Base-by-base conservation (phyloP, 1,284 basidiomycete species). In the Singerocomus inundabilis region DNA sequence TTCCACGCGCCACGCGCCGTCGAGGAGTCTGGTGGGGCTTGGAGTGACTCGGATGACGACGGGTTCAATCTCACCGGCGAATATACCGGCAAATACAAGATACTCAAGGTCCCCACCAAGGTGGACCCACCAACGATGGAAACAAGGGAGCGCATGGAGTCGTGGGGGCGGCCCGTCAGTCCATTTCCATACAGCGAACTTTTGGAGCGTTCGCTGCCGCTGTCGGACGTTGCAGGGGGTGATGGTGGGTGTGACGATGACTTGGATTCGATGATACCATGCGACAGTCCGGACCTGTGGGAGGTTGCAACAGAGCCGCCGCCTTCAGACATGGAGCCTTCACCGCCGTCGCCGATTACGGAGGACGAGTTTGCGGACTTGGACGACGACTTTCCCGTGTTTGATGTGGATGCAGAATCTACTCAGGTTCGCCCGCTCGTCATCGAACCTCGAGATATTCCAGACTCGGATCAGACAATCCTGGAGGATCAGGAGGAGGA, bases 151-250 rank as follows among this genome's bases (percentile, higher is more conserved):
- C 71, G 77, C 34, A 76, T 76, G 64, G 77, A 80, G 32, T 66
- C 71, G 24, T 88, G 85, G 86, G 85, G 86, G 1, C 72, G 80
- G 11, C 85, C 84, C 2, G 76, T 82, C 35, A 87, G 84, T 49
- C 85, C 86, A 0, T 85, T 75, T 57, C 81, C 81, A 4, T 67
- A 64, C 40, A 63, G 56, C 55, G 63, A 57, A 38, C 59, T 65
- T 18, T 52, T 71, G 54, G 65, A 71, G 38, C 58, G 56, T 13
- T 60, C 62, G 18, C 31, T 66, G 35, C 57, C 57, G 1, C 21
- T 52, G 35, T 55, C 58, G 1, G 57, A 53, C 5, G 31, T 41
- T 11, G 37, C 34, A 34, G 57, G 56, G 40, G 60, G 49, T 15
- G 47, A 26, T 16, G 40, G 15, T n/a, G 38, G 39, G 28, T 26